Conservation (phyloP, 2,329 filamentous ascomycete species). For the Trichophyton simii region DNA sequence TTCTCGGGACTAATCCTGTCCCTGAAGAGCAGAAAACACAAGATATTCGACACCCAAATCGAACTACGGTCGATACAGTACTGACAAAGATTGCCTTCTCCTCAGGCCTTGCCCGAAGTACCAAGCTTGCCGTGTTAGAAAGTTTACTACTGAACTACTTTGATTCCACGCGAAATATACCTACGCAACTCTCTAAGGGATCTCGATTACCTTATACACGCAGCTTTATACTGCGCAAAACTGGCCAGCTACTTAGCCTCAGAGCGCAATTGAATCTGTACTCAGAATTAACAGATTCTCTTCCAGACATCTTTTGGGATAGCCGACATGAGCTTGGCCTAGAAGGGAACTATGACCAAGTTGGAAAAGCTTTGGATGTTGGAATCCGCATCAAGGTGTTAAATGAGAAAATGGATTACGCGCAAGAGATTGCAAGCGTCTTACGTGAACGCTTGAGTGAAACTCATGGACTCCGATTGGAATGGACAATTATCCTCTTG, state of each 20-base stretch:
- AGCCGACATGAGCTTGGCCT: slow-evolving; percentile 74
- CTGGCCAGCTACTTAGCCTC: slow-evolving; percentile 77
- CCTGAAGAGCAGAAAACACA: slow-evolving; percentile 16
- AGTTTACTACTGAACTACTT: slow-evolving; percentile 72
- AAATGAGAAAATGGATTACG: slow-evolving; percentile 97
- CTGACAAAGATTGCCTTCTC: slow-evolving; percentile 95
- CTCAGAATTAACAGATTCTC: slow-evolving; percentile 85
- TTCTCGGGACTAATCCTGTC: slow-evolving; percentile 60
- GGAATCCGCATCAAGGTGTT: slow-evolving; percentile 78
- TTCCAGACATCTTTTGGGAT: slow-evolving; percentile 97
- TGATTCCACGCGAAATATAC: slow-evolving; percentile 70
- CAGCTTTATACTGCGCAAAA: slow-evolving; percentile 79
- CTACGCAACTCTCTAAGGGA: slow-evolving; percentile 60
- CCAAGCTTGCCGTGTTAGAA: slow-evolving; percentile 87
- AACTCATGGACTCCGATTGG: slow-evolving; percentile 73
- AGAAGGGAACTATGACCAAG: slow-evolving; percentile 89
- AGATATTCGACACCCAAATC: slow-evolving; percentile 16
- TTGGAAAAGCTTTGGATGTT: slow-evolving; percentile 80
- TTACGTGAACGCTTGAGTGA: slow-evolving; percentile 79
- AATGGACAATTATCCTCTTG: slow-evolving; percentile 90
- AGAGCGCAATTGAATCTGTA: slow-evolving; percentile 92
- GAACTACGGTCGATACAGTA: slow-evolving; percentile 46
- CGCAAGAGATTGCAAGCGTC: slow-evolving; percentile 84
- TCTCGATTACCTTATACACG: slow-evolving; percentile 52
- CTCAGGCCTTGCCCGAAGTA: slow-evolving; percentile 80